phyloP scores from a whole-genome alignment of 169 alveolate species.

The Eimeria maxima region DNA sequence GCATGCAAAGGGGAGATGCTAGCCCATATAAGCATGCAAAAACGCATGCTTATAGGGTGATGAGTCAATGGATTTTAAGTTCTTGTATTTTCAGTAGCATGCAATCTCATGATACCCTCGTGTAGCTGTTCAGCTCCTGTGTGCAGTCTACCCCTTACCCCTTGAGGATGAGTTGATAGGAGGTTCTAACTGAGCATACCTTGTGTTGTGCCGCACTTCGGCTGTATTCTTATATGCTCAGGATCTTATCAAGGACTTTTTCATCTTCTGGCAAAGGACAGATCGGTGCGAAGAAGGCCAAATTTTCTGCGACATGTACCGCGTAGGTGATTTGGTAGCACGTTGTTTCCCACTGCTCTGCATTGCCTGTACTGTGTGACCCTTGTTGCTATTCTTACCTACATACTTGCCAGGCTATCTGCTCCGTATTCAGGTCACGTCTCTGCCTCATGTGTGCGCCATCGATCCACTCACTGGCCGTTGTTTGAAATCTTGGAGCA shows the following conservation, averaged over 20 bases:
- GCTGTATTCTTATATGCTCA: neutral
- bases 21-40: no score
- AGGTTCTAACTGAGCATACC: no score
- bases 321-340: neutral
- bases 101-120: neutral
- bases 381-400: neutral
- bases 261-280: conserved; percentile 80
- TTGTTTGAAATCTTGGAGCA: conserved; percentile 69
- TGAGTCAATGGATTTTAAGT: no score
- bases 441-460: conserved; percentile 79
- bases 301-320: conserved; percentile 77
- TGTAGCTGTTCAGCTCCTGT: neutral
- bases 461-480: conserved; percentile 82
- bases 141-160: neutral
- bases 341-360: neutral
- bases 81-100: no score
- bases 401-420: neutral
- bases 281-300: conserved; percentile 66
- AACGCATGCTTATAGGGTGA: no score
- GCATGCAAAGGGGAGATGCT: neutral
- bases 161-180: no score
- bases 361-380: neutral
- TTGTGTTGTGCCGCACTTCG: neutral
- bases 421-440: conserved; percentile 47
- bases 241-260: conserved; percentile 80